Percentiles rank a stretch among this genome's conserved stretches.
Evolutionary conservation across 129 eudicot genomes (phyloP).

Genomic region (Heracleum sosnowskyi): DNA sequence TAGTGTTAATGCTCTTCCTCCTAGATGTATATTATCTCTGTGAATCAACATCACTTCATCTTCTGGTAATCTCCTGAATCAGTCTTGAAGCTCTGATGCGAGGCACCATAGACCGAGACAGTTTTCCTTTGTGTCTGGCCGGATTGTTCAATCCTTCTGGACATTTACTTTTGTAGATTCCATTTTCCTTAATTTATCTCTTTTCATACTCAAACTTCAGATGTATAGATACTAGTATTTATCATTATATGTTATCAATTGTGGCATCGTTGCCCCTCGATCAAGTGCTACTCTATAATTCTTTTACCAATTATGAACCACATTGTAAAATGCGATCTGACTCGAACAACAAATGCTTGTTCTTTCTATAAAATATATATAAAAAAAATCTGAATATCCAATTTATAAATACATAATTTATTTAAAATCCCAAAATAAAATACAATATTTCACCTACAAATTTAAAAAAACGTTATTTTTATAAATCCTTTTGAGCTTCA

Average conservation of each 20-base stretch:
- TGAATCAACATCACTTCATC: neutral
- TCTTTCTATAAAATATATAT: no score
- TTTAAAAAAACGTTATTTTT: no score
- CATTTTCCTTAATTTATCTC: neutral
- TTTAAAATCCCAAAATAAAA: no score
- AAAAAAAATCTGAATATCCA: no score
- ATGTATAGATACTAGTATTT: neutral
- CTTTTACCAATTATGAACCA: no score
- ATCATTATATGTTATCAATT: neutral
- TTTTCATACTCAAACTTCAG: neutral
- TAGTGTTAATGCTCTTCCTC: neutral
- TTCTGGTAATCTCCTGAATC: neutral
- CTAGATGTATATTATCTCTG: neutral
- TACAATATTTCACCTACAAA: no score
- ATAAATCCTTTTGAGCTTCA: no score
- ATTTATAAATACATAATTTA: no score
- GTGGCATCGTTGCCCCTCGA: neutral
- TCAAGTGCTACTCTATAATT: no score
- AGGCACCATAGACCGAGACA: neutral
- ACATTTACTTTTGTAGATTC: conserved; percentile 5
- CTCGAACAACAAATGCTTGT: no score
- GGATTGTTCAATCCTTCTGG: neutral
- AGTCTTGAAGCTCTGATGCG: neutral
- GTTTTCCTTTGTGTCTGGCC: neutral
- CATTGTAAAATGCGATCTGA: no score